Base-by-base conservation (phyloP, 2,329 filamentous ascomycete species). In the Colletotrichum sansevieriae region DNA sequence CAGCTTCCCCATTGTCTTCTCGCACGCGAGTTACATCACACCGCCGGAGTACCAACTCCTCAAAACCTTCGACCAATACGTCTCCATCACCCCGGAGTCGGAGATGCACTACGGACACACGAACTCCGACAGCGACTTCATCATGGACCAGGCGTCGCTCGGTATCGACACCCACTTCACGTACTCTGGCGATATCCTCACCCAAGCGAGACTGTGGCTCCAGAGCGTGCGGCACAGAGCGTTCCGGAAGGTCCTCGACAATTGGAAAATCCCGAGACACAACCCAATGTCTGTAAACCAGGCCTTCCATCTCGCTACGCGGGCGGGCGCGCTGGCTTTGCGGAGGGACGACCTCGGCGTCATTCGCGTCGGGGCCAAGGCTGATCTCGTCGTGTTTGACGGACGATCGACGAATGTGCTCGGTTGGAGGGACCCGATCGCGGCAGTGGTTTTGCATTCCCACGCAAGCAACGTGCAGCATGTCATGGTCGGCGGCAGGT, bases 81-180 rank as follows among this genome's bases (percentile, higher is more conserved):
- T 29, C 29, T 25, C 25, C 4, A 25, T 25, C 25, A 25, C 25
- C 25, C 25, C 25, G 25, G 25, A 25, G 4, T 25, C 25, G 5
- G 25, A 25, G 25, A 25, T 25, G 25, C 25, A 25, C 25, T 25
- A 25, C 25, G 25, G 25, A 25, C 25, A 25, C 4, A 25, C 25
- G 25, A 25, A 25, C 25, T 25, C 25, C 4, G 25, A 25, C 4
- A 25, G 25, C 25, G 25, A 25, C 25, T 25, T 25, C 4, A 25
- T 25, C 25, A 25, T 25, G 25, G 85, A 88, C 71, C 85, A 88
- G 71, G 81, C 81, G 1, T 75, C 83, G 2, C 79, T 88, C 0
- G 86, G 86, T 3, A 77, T 88, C n/a, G 85, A 88, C 72, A 87
- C 84, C 0, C 83, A 86, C 71, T 83, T 83, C 65, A 83, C 83